Conservation (phyloP, 352 stramenopile genomes). For the Elongisporangium undulatum region DNA sequence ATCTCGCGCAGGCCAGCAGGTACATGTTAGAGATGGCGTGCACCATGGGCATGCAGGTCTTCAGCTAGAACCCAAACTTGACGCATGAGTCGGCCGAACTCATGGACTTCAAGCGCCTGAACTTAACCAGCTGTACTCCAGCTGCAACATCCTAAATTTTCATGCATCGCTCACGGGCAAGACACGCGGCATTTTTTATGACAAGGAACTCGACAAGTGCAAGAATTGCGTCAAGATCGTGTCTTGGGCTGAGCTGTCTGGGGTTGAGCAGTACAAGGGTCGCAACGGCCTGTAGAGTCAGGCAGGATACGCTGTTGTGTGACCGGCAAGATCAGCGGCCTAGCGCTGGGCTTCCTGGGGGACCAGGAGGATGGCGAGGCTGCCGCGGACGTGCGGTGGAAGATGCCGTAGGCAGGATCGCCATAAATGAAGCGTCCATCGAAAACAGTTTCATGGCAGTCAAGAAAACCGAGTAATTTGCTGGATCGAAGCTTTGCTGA, state of each 20-base stretch:
- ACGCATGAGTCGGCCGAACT: constrained; percentile 56
- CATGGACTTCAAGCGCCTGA: constrained; percentile 59
- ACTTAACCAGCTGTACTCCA: constrained; percentile 58
- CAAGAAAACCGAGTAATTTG: constrained; percentile 5
- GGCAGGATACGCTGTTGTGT: constrained; percentile 64
- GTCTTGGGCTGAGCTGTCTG: constrained; percentile 60
- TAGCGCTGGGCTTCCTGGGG: constrained; percentile 77
- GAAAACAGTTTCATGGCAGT: constrained; percentile 1
- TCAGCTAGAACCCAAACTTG: constrained; percentile 71
- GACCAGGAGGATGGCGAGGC: constrained; percentile 9
- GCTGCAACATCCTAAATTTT: constrained; percentile 92
- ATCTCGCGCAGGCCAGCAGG: constrained; percentile 63
- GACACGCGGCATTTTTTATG: constrained; percentile 88
- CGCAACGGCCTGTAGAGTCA: constrained; percentile 76
- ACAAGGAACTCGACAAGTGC: constrained; percentile 77
- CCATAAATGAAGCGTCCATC: constrained; percentile 5
- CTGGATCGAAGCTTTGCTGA: constrained; percentile 8
- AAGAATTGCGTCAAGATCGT: constrained; percentile 90
- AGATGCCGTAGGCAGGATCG: constrained; percentile 8
- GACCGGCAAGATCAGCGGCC: constrained; percentile 79
- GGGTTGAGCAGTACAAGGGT: constrained; percentile 72
- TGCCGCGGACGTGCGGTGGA: constrained; percentile 5
- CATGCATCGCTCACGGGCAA: constrained; percentile 94
- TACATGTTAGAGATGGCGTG: constrained; percentile 68
- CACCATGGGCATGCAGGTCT: constrained; percentile 64